phyloP scores from a whole-genome alignment of 345 rosid species.

The Camelina neglecta region DNA sequence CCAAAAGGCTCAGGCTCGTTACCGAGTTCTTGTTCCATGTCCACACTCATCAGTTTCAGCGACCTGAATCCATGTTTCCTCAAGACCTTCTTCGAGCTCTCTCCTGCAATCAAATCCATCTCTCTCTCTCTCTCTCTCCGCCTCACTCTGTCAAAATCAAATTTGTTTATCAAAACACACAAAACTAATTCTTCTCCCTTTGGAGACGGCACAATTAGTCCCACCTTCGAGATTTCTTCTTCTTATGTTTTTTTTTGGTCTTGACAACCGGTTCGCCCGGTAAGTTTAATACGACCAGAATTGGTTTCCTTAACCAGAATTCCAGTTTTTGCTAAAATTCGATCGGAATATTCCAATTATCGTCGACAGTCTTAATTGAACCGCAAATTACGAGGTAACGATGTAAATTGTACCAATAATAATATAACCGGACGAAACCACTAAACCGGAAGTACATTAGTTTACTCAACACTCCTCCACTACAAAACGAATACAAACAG shows the following conservation, averaged over 20 bases:
- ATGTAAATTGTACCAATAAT: background rate
- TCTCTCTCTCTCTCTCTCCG: constrained; percentile 41
- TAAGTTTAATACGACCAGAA: background rate
- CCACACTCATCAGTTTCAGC: constrained; percentile 71
- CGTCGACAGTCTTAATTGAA: background rate
- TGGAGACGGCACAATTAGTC: constrained; percentile 4
- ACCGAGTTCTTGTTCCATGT: constrained; percentile 58
- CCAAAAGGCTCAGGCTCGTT: constrained; percentile 66
- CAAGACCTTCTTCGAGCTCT: constrained; percentile 58
- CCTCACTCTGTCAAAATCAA: constrained; percentile 28
- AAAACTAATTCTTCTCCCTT: constrained; percentile 32
- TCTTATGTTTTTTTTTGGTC: background rate
- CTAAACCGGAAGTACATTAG: constrained; percentile 30
- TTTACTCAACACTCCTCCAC: constrained; percentile 13
- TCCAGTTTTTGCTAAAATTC: background rate
- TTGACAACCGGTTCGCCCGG: constrained; percentile 25
- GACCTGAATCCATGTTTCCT: constrained; percentile 82
- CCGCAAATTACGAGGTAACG: background rate
- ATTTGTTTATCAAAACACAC: constrained; percentile 28
- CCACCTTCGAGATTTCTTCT: constrained; percentile 37
- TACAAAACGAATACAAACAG: constrained; percentile 28
- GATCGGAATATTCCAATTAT: background rate
- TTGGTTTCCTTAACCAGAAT: constrained; percentile 10
- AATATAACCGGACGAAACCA: background rate
- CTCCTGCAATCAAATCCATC: constrained; percentile 75